Base-by-base conservation (phyloP, 768 basidiomycete species). In the Suillus alpinus region DNA sequence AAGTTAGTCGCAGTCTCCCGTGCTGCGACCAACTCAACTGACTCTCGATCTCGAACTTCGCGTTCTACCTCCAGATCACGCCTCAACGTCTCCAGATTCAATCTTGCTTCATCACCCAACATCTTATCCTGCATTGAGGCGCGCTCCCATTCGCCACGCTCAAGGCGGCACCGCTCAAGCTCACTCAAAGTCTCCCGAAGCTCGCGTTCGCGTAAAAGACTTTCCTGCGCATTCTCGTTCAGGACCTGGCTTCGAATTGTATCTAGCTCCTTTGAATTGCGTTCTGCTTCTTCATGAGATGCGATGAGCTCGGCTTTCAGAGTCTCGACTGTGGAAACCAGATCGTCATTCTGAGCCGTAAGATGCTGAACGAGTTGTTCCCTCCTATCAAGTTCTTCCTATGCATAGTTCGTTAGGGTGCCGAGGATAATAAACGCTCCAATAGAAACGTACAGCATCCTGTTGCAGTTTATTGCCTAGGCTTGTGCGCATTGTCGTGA, bases 311-410 rank as follows among this genome's bases (percentile, higher is more conserved):
- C 97, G 0, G 82, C 68, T 69, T 91, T 89, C 40, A 98, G 81
- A 8, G 93, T 89, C 58, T 90, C 86, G 32, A 97, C 76, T 0
- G 93, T 92, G 34, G 74, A 69, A 8, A 77, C 71, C 16, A 95
- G 79, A 68, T 92, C 88, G 6, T 92, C 88, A 69, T 89, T 92
- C 69, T 94, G 87, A 2, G 82, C 84, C 2, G 84, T 87, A 31
- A 99, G 77, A 62, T 88, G 85, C 60, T 91, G 90, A 37, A 97
- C 83, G 39, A 88, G 81, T 66, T 91, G 88, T 70, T 95, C 95
- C 63, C 93, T 83, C 64, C 94, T 83, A 80, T 98, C 97, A 46
- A 99, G 88, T 82, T 98, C 97, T 86, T 98, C 97, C 96, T 99
- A 79, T 59, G 66, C 69, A 66, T 13, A 32, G n/a, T 20, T 40